phyloP scores from a whole-genome alignment of 2,329 filamentous ascomycete species.

The Colletotrichum sojae region DNA sequence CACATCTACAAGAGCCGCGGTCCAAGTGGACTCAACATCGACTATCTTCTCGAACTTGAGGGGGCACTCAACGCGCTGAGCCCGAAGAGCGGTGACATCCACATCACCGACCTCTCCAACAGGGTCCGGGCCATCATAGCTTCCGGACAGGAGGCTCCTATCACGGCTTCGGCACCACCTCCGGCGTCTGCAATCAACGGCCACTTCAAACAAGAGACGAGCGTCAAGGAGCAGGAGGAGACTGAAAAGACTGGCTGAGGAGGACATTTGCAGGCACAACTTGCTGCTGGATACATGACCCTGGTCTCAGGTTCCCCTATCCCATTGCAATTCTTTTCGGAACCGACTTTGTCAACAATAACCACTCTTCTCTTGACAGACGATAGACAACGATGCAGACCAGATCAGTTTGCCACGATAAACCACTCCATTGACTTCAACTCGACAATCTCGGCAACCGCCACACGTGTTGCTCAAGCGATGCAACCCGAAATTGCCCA shows the following conservation, averaged over 20 bases:
- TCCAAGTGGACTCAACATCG: slow-evolving; percentile 89
- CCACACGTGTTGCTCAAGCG: not conserved
- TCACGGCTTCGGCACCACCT: not conserved
- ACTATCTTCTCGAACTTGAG: slow-evolving; percentile 90
- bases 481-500: not conserved
- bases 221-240: slow-evolving; percentile 69
- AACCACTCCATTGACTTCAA: slow-evolving; percentile 21
- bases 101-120: slow-evolving; percentile 85
- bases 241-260: slow-evolving; percentile 61
- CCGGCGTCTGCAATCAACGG: slow-evolving; percentile 30
- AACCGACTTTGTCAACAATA: slow-evolving; percentile 1
- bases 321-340: not conserved
- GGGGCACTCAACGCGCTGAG: slow-evolving; percentile 80
- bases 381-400: slow-evolving; percentile 36
- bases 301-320: not conserved
- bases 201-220: slow-evolving; percentile 45
- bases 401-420: slow-evolving; percentile 20
- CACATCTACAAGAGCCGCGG: slow-evolving; percentile 85
- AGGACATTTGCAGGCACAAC: slow-evolving; percentile 21
- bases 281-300: slow-evolving; percentile 12
- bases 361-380: slow-evolving; percentile 13
- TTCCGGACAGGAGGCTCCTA: slow-evolving; percentile 43
- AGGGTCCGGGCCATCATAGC: slow-evolving; percentile 76
- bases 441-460: slow-evolving; percentile 10
- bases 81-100: slow-evolving; percentile 82